A percentile compares a stretch with the other conserved stretches of the same genome.
phyloP scores from a whole-genome alignment of 2,329 filamentous ascomycete species.

The Blumeria hordei region DNA sequence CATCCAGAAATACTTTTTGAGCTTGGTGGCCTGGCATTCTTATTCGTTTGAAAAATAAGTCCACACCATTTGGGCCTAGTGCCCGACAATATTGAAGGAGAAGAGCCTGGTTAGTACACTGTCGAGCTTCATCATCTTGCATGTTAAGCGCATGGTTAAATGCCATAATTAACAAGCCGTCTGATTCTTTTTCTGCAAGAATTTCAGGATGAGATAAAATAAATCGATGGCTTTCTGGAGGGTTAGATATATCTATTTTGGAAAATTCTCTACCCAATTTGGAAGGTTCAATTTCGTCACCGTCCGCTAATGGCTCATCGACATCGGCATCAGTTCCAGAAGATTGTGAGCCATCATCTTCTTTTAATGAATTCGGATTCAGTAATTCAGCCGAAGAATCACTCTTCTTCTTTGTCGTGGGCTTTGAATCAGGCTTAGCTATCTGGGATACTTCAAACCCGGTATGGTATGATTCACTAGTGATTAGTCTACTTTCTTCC shows the following conservation, averaged over 20 bases:
- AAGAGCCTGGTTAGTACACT: constrained; percentile 82
- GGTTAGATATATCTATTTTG: constrained; percentile 52
- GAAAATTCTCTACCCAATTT: constrained; percentile 61
- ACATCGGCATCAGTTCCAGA: constrained; percentile 37
- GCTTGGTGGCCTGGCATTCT: constrained; percentile 77
- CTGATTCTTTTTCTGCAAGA: constrained; percentile 63
- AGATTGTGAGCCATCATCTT: constrained; percentile 24
- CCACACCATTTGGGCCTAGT: constrained; percentile 67
- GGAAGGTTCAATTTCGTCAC: constrained; percentile 52
- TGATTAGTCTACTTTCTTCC: constrained; percentile 74
- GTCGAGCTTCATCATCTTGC: constrained; percentile 50
- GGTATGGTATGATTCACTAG: constrained; percentile 67
- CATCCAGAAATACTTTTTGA: constrained; percentile 72
- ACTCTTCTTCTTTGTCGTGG: constrained; percentile 10
- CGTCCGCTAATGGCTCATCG: constrained; percentile 31
- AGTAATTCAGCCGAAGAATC: constrained; percentile 43
- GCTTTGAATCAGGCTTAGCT: constrained; percentile 27
- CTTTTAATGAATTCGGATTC: constrained; percentile 34
- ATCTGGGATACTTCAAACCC: constrained; percentile 80
- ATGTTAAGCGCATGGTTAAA: constrained; percentile 69
- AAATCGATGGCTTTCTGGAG: constrained; percentile 48
- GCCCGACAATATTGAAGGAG: constrained; percentile 87
- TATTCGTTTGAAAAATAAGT: constrained; percentile 89
- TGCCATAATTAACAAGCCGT: constrained; percentile 72
- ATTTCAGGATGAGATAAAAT: constrained; percentile 58